Evolutionary conservation across 495 filamentous ascomycete genomes (phyloP).

Genomic region (Sphaerosporella brunnea): DNA sequence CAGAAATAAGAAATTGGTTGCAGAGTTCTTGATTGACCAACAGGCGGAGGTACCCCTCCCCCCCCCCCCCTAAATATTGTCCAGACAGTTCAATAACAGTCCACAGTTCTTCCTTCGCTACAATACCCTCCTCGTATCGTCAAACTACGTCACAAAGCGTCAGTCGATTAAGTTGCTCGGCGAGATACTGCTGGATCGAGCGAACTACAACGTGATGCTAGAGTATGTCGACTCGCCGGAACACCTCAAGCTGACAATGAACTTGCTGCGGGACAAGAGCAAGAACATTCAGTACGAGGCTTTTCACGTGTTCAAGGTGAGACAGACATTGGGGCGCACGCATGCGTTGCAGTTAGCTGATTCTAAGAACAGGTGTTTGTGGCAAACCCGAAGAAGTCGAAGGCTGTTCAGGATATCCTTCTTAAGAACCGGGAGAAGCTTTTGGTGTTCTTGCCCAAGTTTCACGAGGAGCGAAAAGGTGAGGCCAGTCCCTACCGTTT

Average conservation of each 20-base stretch:
- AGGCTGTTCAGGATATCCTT: conserved; percentile 82
- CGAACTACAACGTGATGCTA: conserved; percentile 97
- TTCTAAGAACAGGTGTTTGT: conserved; percentile 63
- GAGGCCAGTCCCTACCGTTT: background rate
- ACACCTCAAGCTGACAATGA: conserved; percentile 96
- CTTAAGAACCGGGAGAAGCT: conserved; percentile 89
- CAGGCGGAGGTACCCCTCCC: conserved; percentile 37
- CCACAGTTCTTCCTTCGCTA: conserved; percentile 70
- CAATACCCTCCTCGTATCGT: conserved; percentile 73
- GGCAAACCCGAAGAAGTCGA: conserved; percentile 88
- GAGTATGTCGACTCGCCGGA: conserved; percentile 87
- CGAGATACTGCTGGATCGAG: conserved; percentile 81
- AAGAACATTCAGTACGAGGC: conserved; percentile 99
- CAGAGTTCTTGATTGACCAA: conserved; percentile 67
- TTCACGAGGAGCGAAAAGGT: conserved; percentile 72
- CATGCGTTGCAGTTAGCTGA: background rate
- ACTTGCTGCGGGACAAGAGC: conserved; percentile 76
- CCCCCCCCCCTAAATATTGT: background rate
- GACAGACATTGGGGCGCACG: conserved; percentile 5
- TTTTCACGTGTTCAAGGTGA: conserved; percentile 95
- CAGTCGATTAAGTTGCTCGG: conserved; percentile 96
- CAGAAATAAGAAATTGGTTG: conserved; percentile 76
- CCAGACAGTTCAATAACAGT: background rate
- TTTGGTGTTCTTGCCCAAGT: conserved; percentile 70
- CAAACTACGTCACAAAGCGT: conserved; percentile 93